Conservation (phyloP, 1,139 yeast genomes). For the Protomyces inundatus region DNA sequence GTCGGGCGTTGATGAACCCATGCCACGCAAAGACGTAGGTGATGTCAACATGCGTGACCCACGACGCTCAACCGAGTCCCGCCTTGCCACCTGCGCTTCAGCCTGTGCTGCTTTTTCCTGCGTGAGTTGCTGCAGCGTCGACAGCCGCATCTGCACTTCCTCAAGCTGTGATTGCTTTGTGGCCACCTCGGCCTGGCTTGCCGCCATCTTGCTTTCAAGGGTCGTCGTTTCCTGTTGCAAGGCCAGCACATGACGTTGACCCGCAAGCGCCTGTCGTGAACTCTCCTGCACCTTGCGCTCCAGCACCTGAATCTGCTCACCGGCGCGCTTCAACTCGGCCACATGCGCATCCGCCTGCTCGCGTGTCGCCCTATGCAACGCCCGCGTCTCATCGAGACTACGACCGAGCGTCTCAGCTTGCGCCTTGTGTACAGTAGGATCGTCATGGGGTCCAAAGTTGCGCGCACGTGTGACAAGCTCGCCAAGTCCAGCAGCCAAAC, state of each 20-base stretch:
- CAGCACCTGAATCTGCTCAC: slow-evolving; percentile 10
- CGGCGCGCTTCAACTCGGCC: slow-evolving; percentile 8
- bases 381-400: not conserved
- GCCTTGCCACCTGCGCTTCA: not conserved
- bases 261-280: slow-evolving; percentile 9
- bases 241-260: slow-evolving; percentile 14
- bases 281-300: slow-evolving; percentile 2
- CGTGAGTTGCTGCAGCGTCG: slow-evolving; percentile 20
- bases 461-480: not conserved
- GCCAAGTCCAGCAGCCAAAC: slow-evolving; percentile 3
- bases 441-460: slow-evolving; percentile 12
- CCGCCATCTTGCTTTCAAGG: slow-evolving; percentile 10
- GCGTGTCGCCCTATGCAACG: slow-evolving; percentile 1
- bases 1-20: slow-evolving; percentile 16
- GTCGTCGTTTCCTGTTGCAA: slow-evolving; percentile 8
- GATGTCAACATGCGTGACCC: slow-evolving; percentile 13
- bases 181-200: not conserved
- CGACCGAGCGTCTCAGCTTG: slow-evolving; percentile 1
- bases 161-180: slow-evolving; percentile 21
- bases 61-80: slow-evolving; percentile 12
- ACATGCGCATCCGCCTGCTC: not conserved
- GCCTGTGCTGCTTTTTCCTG: not conserved
- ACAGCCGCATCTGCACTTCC: slow-evolving; percentile 12
- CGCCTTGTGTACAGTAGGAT: slow-evolving; percentile 4
- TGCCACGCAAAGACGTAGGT: slow-evolving; percentile 4